Evolutionary conservation across 345 rosid genomes (phyloP).

Genomic region (Laguncularia racemosa): DNA sequence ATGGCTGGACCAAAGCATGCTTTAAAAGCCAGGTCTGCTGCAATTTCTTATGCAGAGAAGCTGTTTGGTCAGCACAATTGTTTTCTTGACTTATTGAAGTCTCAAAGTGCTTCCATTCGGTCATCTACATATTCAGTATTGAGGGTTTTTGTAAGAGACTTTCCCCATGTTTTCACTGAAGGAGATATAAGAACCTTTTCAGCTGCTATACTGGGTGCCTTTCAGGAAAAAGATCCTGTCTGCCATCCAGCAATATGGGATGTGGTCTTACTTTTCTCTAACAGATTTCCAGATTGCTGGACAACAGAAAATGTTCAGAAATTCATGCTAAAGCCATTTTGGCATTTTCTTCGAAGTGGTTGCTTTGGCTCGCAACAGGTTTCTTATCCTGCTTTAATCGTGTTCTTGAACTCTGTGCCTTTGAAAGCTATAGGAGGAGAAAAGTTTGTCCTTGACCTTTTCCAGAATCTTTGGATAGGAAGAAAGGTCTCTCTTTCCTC

Average conservation of each 20-base stretch:
- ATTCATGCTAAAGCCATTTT: slow-evolving; percentile 46
- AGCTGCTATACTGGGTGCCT: slow-evolving; percentile 67
- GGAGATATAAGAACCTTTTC: slow-evolving; percentile 56
- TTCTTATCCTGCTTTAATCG: slow-evolving; percentile 84
- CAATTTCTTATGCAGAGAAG: slow-evolving; percentile 70
- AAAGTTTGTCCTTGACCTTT: slow-evolving; percentile 63
- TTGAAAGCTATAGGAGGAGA: slow-evolving; percentile 46
- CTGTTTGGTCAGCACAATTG: slow-evolving; percentile 59
- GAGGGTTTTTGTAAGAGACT: slow-evolving; percentile 60
- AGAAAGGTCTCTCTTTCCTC: slow-evolving; percentile 49
- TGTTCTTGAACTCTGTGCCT: slow-evolving; percentile 67
- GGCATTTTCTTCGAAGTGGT: slow-evolving; percentile 79
- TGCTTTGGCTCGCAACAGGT: slow-evolving; percentile 85
- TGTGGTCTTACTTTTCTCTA: slow-evolving; percentile 59
- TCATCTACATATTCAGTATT: slow-evolving; percentile 72
- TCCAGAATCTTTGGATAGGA: slow-evolving; percentile 75
- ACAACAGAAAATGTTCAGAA: slow-evolving; percentile 53
- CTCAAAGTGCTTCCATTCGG: slow-evolving; percentile 60
- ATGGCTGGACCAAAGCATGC: slow-evolving; percentile 54
- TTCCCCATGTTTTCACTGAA: slow-evolving; percentile 64
- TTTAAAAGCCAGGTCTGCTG: slow-evolving; percentile 65
- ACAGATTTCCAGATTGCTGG: slow-evolving; percentile 82
- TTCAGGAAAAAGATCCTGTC: slow-evolving; percentile 76
- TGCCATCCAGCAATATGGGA: slow-evolving; percentile 98
- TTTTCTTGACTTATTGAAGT: slow-evolving; percentile 70